phyloP scores from a whole-genome alignment of 75 land plant genomes.

The Sequoia sempervirens region DNA sequence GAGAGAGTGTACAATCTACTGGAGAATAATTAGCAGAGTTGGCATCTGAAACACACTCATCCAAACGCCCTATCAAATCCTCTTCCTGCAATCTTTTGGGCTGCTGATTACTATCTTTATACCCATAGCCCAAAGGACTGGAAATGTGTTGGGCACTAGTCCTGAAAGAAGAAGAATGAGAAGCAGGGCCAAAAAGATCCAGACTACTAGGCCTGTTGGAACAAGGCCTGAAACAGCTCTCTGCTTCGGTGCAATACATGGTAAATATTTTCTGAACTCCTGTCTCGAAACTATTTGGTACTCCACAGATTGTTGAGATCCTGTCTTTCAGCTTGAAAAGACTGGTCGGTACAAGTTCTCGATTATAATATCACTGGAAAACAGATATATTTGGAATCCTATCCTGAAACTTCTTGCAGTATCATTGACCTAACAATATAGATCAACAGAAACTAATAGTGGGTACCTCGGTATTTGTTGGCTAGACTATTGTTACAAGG shows the following conservation, averaged over 20 bases:
- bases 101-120: background rate
- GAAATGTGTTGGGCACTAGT: background rate
- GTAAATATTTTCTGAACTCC: background rate
- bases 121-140: background rate
- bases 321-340: background rate
- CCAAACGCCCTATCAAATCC: constrained; percentile 10
- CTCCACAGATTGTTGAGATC: background rate
- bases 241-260: constrained; percentile 8
- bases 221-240: constrained; percentile 7
- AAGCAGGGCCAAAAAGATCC: background rate
- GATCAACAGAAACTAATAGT: background rate
- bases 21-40: constrained; percentile 18
- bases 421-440: background rate
- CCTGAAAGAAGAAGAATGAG: background rate
- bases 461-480: constrained; percentile 1
- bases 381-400: background rate
- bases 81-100: constrained; percentile 9
- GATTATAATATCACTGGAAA: background rate
- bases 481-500: background rate
- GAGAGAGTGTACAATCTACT: constrained; percentile 74
- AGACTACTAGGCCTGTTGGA: background rate
- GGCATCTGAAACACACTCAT: constrained; percentile 8
- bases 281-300: background rate
- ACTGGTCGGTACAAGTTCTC: background rate
- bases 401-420: background rate